A percentile compares a stretch with the other conserved stretches of the same genome.
Conservation (phyloP, 495 filamentous ascomycete species). For the Xylaria cubensis region DNA sequence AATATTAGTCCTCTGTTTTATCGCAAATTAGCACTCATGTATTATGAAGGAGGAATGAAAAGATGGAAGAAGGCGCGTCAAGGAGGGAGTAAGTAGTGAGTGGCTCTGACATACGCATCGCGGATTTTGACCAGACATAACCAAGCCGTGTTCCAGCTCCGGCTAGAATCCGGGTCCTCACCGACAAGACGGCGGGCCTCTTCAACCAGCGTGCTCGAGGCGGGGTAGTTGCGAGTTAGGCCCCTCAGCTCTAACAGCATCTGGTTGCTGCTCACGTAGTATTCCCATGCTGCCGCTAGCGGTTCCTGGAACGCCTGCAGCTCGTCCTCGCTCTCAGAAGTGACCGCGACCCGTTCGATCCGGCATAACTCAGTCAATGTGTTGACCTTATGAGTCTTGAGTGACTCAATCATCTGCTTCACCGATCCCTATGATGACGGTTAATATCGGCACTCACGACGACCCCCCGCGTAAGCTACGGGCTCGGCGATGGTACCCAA, state of each 20-base stretch:
- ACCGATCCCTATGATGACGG: constrained; percentile 32
- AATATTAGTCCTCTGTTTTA: constrained; percentile 61
- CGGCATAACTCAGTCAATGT: constrained; percentile 71
- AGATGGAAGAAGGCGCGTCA: neutral
- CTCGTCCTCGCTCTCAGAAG: constrained; percentile 61
- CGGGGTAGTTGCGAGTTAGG: constrained; percentile 73
- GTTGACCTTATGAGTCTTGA: constrained; percentile 38
- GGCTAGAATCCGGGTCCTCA: constrained; percentile 67
- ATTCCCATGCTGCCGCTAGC: constrained; percentile 74
- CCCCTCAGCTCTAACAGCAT: constrained; percentile 74
- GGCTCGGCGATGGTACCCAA: neutral
- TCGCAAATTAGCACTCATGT: constrained; percentile 2
- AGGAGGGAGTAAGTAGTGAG: neutral
- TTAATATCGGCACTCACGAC: neutral
- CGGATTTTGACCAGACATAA: constrained; percentile 71
- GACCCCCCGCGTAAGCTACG: neutral
- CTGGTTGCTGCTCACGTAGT: constrained; percentile 77
- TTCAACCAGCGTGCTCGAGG: constrained; percentile 70
- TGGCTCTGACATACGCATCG: constrained; percentile 61
- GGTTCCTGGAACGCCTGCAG: constrained; percentile 60
- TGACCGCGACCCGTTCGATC: constrained; percentile 69
- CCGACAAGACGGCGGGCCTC: constrained; percentile 71
- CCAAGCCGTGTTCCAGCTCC: constrained; percentile 83
- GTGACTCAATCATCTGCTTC: constrained; percentile 56
- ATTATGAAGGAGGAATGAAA: neutral